Percentiles rank a stretch among this genome's conserved stretches.
Conservation (phyloP, 495 filamentous ascomycete species). For the Penicillium herquei region DNA sequence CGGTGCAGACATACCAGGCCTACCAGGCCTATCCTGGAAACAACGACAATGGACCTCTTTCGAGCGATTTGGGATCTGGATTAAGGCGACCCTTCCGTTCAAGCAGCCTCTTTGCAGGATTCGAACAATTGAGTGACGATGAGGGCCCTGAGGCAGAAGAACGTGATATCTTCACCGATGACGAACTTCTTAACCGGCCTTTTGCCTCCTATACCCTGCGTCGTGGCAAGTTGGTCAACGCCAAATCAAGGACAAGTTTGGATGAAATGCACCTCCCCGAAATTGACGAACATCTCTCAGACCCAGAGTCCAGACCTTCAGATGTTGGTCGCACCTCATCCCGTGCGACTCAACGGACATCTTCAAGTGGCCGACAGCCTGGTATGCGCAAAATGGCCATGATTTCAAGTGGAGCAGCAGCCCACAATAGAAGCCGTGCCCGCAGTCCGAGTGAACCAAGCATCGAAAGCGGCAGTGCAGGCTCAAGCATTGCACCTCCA, state of each 20-base stretch:
- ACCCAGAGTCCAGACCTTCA: slow-evolving; percentile 29
- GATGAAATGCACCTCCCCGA: slow-evolving; percentile 39
- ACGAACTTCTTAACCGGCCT: slow-evolving; percentile 44
- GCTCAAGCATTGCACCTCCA: slow-evolving; percentile 56
- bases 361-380: slow-evolving; percentile 40
- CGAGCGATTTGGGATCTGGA: slow-evolving; percentile 51
- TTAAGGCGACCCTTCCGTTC: slow-evolving; percentile 70
- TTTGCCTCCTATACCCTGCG: slow-evolving; percentile 44
- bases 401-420: slow-evolving; percentile 73
- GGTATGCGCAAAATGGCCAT: slow-evolving; percentile 65
- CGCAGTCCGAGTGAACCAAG: slow-evolving; percentile 75
- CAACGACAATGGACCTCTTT: slow-evolving; percentile 77
- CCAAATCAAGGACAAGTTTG: slow-evolving; percentile 32
- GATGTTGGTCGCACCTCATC: slow-evolving; percentile 21
- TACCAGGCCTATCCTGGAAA: slow-evolving; percentile 81
- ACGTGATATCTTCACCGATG: slow-evolving; percentile 50
- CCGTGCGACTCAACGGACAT: slow-evolving; percentile 18
- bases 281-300: slow-evolving; percentile 40
- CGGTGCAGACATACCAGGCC: slow-evolving; percentile 66
- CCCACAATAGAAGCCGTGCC: slow-evolving; percentile 61
- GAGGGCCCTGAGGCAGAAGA: slow-evolving; percentile 34
- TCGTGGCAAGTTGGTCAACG: slow-evolving; percentile 41
- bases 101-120: slow-evolving; percentile 84
- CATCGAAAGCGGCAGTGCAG: slow-evolving; percentile 49
- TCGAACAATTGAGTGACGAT: slow-evolving; percentile 61